Evolutionary conservation across 345 rosid genomes (phyloP).

Genomic region (Hevea brasiliensis): DNA sequence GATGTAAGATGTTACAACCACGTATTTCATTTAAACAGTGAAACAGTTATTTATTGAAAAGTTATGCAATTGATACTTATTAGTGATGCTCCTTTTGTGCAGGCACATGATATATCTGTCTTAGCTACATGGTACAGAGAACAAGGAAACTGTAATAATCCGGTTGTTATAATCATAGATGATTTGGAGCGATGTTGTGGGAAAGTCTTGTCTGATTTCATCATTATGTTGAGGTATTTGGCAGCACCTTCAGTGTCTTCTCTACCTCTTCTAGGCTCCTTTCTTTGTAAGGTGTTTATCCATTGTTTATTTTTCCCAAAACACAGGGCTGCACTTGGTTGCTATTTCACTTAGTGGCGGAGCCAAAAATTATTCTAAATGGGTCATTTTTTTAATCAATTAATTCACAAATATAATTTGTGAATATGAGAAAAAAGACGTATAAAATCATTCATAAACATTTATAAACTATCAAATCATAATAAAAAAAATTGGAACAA

Average conservation of each 20-base stretch:
- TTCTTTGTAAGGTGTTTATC: not conserved
- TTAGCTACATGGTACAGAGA: constrained; percentile 84
- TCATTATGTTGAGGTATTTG: constrained; percentile 68
- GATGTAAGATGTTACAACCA: constrained; percentile 56
- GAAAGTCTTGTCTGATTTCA: constrained; percentile 71
- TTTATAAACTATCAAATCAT: no score
- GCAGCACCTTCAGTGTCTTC: not conserved
- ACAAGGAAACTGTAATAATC: constrained; percentile 42
- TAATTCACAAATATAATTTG: no score
- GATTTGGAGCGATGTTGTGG: constrained; percentile 85
- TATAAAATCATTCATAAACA: no score
- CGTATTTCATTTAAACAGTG: not conserved
- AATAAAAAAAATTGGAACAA: no score
- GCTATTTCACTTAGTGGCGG: not conserved
- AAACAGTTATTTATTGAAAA: not conserved
- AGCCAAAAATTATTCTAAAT: no score
- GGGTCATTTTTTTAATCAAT: no score
- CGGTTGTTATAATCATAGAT: constrained; percentile 65
- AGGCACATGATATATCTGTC: constrained; percentile 76
- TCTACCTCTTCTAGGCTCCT: not conserved
- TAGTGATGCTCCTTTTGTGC: constrained; percentile 30
- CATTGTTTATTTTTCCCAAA: not conserved
- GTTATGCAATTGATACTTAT: constrained; percentile 16
- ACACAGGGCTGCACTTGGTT: not conserved
- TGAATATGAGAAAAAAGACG: no score